A percentile compares a stretch with the other conserved stretches of the same genome.
Evolutionary conservation across 2,329 filamentous ascomycete genomes (phyloP).

Genomic region (Calonectria multiphialidica): DNA sequence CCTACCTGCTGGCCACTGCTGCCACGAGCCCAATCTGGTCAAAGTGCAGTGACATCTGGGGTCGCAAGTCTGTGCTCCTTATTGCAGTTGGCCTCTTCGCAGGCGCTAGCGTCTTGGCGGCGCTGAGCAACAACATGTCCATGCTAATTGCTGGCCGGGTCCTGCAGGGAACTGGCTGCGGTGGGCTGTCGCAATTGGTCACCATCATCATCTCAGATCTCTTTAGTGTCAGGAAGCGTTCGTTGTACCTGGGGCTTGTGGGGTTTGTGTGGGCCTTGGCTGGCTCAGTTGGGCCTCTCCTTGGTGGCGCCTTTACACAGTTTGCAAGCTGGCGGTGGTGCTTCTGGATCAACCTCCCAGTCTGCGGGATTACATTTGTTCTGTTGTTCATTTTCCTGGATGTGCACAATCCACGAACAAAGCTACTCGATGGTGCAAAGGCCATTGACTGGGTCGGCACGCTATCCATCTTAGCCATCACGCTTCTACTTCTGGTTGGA

Average conservation of each 20-base stretch:
- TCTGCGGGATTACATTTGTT: constrained; percentile 56
- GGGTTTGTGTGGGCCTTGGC: constrained; percentile 74
- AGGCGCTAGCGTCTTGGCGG: background rate
- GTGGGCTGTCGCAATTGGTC: constrained; percentile 9
- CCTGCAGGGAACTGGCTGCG: constrained; percentile 12
- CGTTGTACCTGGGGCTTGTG: constrained; percentile 69
- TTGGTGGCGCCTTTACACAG: constrained; percentile 42
- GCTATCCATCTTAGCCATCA: constrained; percentile 6
- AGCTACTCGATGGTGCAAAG: constrained; percentile 8
- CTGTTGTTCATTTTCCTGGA: constrained; percentile 61
- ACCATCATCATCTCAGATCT: constrained; percentile 21
- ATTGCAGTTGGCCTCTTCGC: constrained; percentile 2
- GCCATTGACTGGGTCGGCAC: constrained; percentile 23
- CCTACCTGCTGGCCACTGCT: constrained; percentile 18
- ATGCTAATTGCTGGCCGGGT: constrained; percentile 21
- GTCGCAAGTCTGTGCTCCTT: constrained; percentile 22
- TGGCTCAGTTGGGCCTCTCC: constrained; percentile 57
- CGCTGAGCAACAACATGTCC: background rate
- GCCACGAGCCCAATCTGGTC: constrained; percentile 17
- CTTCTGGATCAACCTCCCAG: constrained; percentile 48
- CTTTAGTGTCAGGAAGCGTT: constrained; percentile 49
- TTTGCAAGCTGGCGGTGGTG: constrained; percentile 45
- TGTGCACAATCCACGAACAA: constrained; percentile 17
- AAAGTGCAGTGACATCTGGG: constrained; percentile 21
- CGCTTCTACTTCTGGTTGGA: constrained; percentile 18